phyloP scores from a whole-genome alignment of 2,329 filamentous ascomycete genomes.

The Penicillium sp. region DNA sequence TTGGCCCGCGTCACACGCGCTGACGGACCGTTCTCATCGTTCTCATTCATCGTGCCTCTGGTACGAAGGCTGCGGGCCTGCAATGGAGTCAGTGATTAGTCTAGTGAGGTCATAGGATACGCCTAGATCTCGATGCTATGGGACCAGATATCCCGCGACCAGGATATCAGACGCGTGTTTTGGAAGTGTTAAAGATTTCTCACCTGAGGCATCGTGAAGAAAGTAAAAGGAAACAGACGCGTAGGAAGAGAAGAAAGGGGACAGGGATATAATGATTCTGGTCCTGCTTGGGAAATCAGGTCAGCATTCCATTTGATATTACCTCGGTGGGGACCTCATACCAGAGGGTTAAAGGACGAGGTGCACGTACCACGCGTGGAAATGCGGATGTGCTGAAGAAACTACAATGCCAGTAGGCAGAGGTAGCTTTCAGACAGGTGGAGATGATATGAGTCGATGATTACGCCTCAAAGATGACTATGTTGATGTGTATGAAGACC shows the following conservation, averaged over 20 bases:
- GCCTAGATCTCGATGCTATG: neutral
- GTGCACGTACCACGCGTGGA: slow-evolving; percentile 34
- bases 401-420: slow-evolving; percentile 17
- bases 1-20: slow-evolving; percentile 90
- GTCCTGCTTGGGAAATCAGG: slow-evolving; percentile 23
- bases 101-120: neutral
- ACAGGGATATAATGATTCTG: slow-evolving; percentile 22
- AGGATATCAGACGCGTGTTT: slow-evolving; percentile 18
- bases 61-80: slow-evolving; percentile 63
- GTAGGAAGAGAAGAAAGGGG: slow-evolving; percentile 19
- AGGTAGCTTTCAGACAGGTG: slow-evolving; percentile 13
- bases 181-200: slow-evolving; percentile 22
- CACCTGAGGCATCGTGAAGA: slow-evolving; percentile 50
- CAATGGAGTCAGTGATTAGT: slow-evolving; percentile 8
- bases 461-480: slow-evolving; percentile 17
- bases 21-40: slow-evolving; percentile 75
- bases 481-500: slow-evolving; percentile 20
- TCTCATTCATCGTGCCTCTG: slow-evolving; percentile 77
- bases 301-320: slow-evolving; percentile 32
- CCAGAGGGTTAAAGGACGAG: slow-evolving; percentile 21
- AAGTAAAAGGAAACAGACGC: slow-evolving; percentile 15
- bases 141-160: neutral
- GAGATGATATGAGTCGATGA: slow-evolving; percentile 21
- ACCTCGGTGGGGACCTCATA: slow-evolving; percentile 28
- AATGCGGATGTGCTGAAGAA: slow-evolving; percentile 22